Base-by-base conservation (phyloP, 352 stramenopile species). In the Phytophthora kernoviae region DNA sequence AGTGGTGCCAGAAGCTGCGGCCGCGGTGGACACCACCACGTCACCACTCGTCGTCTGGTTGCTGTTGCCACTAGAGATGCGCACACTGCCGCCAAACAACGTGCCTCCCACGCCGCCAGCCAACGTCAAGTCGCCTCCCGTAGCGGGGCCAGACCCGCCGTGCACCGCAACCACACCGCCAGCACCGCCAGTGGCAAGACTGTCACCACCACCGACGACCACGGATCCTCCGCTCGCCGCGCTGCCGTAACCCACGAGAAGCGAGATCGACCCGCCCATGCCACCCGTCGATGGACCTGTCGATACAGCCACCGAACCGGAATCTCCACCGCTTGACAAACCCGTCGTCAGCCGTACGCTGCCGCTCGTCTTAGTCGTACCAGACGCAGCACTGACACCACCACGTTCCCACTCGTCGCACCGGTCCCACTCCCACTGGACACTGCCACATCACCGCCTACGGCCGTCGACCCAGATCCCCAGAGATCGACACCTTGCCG, bases 351-450 rank as follows among this genome's bases (percentile, higher is more conserved):
- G 2, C 4, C 7, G 21, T 17, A 53, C 46, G 18, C 10, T 18
- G 32, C 53, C 42, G 44, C 53, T 53, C 24, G 41, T 53, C 15
- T n/a, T 34, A 12, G n/a, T 27, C 6, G 33, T 30, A 15, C 17
- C 20, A 6, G 53, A 53, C 9, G 9, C 34, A 12, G 32, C 42
- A 3, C 11, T 61, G 42, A 51, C 18, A 61, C 20, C 17, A 46
- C 9, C 39, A 64, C 50, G 14, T 54, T 43, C 26, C 53, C 61
- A 22, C 61, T 55, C 26, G 42, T 43, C 42, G 52, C 39, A 5
- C 6, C 34, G 20, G 10, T 20, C 1, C 52, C 52, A 15, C 7
- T 52, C 6, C 40, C 40, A 10, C 52, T 59, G 5, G 27, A 24
- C 7, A 59, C 48, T 9, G 5, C n/a, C 9, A 51, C n/a, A 20